phyloP scores from a whole-genome alignment of 768 basidiomycete species.

The Podaxis sp. region DNA sequence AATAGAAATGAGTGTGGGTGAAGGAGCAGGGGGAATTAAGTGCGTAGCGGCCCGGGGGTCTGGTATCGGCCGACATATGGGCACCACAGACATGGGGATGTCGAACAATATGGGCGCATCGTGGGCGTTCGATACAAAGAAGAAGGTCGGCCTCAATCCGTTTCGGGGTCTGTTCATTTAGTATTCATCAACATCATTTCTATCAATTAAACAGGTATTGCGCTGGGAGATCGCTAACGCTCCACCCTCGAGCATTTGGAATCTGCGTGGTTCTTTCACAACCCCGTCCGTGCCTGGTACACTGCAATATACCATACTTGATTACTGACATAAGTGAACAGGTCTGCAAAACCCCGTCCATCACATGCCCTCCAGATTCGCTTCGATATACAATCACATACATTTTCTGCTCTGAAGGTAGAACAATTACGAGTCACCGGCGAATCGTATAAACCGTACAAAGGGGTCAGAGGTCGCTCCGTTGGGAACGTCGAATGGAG shows the following conservation, averaged over 20 bases:
- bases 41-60: constrained; percentile 63
- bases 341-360: constrained; percentile 50
- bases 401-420: constrained; percentile 79
- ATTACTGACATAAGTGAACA: constrained; percentile 18
- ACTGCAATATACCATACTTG: neutral
- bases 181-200: neutral
- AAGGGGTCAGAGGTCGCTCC: constrained; percentile 76
- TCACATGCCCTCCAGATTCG: constrained; percentile 71
- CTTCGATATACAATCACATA: constrained; percentile 70
- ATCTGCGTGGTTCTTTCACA: constrained; percentile 74
- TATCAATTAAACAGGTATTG: constrained; percentile 45
- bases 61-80: constrained; percentile 37
- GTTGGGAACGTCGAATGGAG: constrained; percentile 72
- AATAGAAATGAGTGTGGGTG: constrained; percentile 74
- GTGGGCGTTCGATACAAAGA: constrained; percentile 79
- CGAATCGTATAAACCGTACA: constrained; percentile 87
- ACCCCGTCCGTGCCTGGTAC: constrained; percentile 44
- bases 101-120: constrained; percentile 46
- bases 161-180: neutral
- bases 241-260: constrained; percentile 67
- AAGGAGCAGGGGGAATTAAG: constrained; percentile 68
- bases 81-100: constrained; percentile 29
- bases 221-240: constrained; percentile 77
- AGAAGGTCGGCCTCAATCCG: constrained; percentile 38
- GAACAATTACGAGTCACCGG: constrained; percentile 80